These are phyloP conservation scores for Bipolaris zeicola DNA, from an alignment of 2,329 filamentous ascomycete species.

Conservation along the genomic window DNA sequence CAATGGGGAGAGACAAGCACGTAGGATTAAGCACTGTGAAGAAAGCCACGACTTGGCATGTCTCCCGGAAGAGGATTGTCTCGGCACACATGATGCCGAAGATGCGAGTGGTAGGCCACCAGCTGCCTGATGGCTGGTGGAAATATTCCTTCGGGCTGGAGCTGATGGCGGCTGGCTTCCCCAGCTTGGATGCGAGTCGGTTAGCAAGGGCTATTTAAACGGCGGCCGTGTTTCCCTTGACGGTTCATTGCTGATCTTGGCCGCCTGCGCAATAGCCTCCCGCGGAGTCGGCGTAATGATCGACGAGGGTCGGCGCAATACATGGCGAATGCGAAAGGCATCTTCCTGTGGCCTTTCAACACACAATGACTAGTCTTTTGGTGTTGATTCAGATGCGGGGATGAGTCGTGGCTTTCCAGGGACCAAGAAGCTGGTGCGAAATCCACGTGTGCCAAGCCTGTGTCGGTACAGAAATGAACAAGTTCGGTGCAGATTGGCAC, in stretches of 20 bases:
- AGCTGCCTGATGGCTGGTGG: conserved; percentile 28
- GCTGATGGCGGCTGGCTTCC: conserved; percentile 21
- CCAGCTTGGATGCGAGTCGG: conserved; percentile 5
- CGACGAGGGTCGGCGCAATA: conserved; percentile 28
- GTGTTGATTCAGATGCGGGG: conserved; percentile 9
- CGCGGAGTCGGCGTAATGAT: conserved; percentile 19
- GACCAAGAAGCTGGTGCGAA: conserved; percentile 16
- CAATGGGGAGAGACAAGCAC: conserved; percentile 18
- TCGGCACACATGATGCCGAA: conserved; percentile 32
- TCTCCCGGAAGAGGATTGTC: conserved; percentile 17
- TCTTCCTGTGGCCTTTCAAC: conserved; percentile 4
- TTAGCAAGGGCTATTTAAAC: conserved; percentile 9
- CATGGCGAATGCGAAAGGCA: conserved; percentile 21
- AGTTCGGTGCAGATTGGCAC: conserved; percentile 31
- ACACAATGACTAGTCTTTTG: conserved; percentile 13
- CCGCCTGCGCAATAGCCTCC: conserved; percentile 10
- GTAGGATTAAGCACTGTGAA: conserved; percentile 30
- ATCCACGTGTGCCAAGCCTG: conserved; percentile 25
- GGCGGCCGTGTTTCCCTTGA: conserved; percentile 14
- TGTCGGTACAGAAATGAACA: conserved; percentile 26
- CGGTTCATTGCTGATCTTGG: conserved; percentile 7
- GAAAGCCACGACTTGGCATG: conserved; percentile 30
- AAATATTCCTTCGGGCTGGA: conserved; percentile 25
- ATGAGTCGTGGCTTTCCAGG: conserved; percentile 20
- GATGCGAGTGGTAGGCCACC: conserved; percentile 25